A percentile compares a stretch with the other conserved stretches of the same genome.
phyloP scores from a whole-genome alignment of 202 grass and related monocot genomes.

The Tripidium arundinaceum region DNA sequence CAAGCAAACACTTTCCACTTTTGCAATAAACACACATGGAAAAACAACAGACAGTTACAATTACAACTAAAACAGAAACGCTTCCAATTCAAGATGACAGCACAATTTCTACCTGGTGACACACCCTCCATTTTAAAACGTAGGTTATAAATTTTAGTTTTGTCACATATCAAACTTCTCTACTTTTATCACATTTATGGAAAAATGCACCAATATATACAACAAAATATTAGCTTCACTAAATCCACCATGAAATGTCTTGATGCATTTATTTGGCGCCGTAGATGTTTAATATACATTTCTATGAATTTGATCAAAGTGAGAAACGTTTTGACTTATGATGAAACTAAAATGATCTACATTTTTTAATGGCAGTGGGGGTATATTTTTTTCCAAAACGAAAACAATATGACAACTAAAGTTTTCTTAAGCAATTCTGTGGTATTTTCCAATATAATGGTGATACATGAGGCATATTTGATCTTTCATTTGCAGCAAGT shows the following conservation, averaged over 20 bases:
- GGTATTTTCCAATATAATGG: neutral
- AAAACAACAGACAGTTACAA: neutral
- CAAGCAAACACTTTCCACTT: neutral
- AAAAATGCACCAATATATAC: neutral
- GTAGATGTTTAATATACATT: neutral
- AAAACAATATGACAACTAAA: neutral
- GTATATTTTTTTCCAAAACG: neutral
- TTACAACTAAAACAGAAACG: neutral
- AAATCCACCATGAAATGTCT: neutral
- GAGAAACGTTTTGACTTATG: neutral
- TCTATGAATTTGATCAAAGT: neutral
- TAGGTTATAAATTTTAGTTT: neutral
- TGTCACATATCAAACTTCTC: neutral
- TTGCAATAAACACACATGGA: neutral
- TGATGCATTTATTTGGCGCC: neutral
- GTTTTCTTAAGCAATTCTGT: neutral
- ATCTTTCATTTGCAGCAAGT: neutral
- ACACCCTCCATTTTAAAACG: neutral
- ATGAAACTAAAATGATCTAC: neutral
- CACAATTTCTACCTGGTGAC: neutral
- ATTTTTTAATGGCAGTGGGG: neutral
- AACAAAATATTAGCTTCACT: neutral
- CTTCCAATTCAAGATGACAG: neutral
- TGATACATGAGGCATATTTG: neutral
- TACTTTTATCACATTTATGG: too few relatives aligned